These are phyloP conservation scores for Rutstroemia sydowiana DNA, from an alignment of 2,329 filamentous ascomycete species.

Conservation along the genomic window DNA sequence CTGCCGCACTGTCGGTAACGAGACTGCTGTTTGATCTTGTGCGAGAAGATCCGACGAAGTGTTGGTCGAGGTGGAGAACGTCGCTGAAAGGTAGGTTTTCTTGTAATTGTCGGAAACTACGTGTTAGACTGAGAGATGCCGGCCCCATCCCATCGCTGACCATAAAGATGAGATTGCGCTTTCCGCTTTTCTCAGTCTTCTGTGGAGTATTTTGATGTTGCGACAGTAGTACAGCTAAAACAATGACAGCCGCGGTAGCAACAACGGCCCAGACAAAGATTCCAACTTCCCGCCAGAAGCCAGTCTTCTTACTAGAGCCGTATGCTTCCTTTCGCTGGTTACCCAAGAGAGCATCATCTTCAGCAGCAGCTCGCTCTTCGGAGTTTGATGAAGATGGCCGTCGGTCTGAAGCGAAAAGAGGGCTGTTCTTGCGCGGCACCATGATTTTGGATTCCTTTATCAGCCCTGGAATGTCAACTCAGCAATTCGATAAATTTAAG, in stretches of 20 bases:
- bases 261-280: conserved; percentile 77
- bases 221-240: conserved; percentile 77
- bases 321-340: conserved; percentile 22
- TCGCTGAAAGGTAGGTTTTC: conserved; percentile 66
- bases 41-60: conserved; percentile 83
- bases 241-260: conserved; percentile 69
- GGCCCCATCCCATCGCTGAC: conserved; percentile 98
- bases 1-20: conserved; percentile 94
- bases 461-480: neutral
- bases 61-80: conserved; percentile 72
- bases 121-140: conserved; percentile 77
- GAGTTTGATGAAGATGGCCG: conserved; percentile 50
- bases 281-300: conserved; percentile 64
- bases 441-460: neutral
- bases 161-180: conserved; percentile 97
- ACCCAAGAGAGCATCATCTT: conserved; percentile 33
- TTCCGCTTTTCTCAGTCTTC: conserved; percentile 43
- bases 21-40: conserved; percentile 78
- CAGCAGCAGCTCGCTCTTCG: conserved; percentile 44
- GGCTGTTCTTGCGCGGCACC: conserved; percentile 21
- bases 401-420: conserved; percentile 28
- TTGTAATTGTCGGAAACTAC: conserved; percentile 75
- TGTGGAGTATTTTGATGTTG: conserved; percentile 38
- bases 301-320: conserved; percentile 34
- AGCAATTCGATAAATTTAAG: too few species aligned